Evolutionary conservation across 2,329 filamentous ascomycete genomes (phyloP).

Genomic region (Aureobasidium vineae): DNA sequence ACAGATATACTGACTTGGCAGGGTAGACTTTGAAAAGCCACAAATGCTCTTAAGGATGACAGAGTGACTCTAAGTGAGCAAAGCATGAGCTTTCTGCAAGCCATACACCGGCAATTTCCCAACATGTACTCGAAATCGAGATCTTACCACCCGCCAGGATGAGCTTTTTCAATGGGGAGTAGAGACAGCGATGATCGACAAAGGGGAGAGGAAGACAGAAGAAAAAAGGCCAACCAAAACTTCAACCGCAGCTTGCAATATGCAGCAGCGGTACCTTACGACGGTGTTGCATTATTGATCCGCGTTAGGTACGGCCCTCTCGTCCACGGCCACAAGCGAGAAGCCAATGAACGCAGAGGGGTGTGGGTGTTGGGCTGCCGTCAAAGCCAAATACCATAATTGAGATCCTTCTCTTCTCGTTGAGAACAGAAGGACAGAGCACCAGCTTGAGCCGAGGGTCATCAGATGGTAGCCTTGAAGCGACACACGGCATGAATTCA

Average conservation of each 20-base stretch:
- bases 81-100: background rate
- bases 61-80: background rate
- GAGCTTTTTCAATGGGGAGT: background rate
- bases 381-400: background rate
- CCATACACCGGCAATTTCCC: background rate
- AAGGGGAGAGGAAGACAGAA: background rate
- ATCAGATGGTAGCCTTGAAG: constrained; percentile 1
- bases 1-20: background rate
- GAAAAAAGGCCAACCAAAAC: constrained; percentile 5
- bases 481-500: constrained; percentile 11
- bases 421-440: background rate
- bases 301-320: constrained; percentile 11
- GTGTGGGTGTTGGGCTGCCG: constrained; percentile 13
- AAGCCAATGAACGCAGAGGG: constrained; percentile 15
- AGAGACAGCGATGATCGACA: background rate
- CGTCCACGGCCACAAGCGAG: constrained; percentile 12
- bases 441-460: background rate
- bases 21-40: background rate
- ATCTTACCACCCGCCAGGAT: background rate
- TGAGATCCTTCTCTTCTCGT: background rate
- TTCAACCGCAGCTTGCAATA: constrained; percentile 16
- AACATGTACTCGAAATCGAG: background rate
- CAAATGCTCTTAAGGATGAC: background rate
- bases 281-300: constrained; percentile 15
- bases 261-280: constrained; percentile 22